These are phyloP conservation scores for Penicillium decumbens DNA, from an alignment of 2,329 filamentous ascomycete genomes.

Conservation along the genomic window DNA sequence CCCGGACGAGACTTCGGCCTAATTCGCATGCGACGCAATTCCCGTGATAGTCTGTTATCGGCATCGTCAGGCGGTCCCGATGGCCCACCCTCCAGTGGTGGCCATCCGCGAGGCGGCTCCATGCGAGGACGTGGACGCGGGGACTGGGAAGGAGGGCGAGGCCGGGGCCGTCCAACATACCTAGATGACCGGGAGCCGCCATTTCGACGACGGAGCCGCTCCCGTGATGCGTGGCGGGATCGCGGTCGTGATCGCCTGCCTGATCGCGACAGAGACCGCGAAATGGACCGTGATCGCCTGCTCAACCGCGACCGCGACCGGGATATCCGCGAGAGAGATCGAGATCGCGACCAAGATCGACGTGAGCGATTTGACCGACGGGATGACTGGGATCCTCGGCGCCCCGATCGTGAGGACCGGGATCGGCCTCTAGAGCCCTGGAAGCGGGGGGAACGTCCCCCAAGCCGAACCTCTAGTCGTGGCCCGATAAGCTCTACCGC, in stretches of 20 bases:
- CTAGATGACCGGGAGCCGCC: constrained; percentile 39
- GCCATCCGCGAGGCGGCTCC: constrained; percentile 35
- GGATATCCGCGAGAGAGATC: constrained; percentile 1
- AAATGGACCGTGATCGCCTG: constrained; percentile 35
- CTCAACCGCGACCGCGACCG: constrained; percentile 33
- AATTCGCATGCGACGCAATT: constrained; percentile 42
- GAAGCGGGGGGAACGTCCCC: constrained; percentile 42
- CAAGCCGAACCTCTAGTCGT: constrained; percentile 30
- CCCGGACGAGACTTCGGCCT: constrained; percentile 37
- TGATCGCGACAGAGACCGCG: constrained; percentile 24
- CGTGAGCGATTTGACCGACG: constrained; percentile 34
- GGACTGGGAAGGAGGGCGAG: constrained; percentile 43
- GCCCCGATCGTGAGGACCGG: constrained; percentile 25
- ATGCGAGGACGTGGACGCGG: constrained; percentile 43
- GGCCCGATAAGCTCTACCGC: constrained; percentile 25
- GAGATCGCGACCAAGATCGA: constrained; percentile 33
- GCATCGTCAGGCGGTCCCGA: constrained; percentile 36
- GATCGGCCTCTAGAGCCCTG: constrained; percentile 33
- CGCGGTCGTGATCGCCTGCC: constrained; percentile 28
- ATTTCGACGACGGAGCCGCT: constrained; percentile 43
- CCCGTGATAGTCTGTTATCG: constrained; percentile 41
- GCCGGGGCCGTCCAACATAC: constrained; percentile 39
- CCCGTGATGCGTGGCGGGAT: constrained; percentile 43
- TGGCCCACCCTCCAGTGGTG: constrained; percentile 31
- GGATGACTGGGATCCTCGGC: constrained; percentile 27